Evolutionary conservation across 768 basidiomycete species (phyloP).

Genomic region (Collybia sordida): DNA sequence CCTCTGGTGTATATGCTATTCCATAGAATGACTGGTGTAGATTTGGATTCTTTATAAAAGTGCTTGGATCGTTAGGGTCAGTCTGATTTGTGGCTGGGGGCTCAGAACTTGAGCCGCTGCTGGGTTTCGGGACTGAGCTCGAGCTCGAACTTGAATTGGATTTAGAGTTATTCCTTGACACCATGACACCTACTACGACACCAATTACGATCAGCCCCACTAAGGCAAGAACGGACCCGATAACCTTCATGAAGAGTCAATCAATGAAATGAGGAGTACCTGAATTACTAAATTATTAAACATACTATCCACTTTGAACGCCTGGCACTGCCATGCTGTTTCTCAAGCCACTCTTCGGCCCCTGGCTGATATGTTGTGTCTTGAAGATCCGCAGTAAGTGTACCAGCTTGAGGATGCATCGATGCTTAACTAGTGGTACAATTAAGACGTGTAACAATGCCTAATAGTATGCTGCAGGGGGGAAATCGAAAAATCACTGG

Average conservation of each 20-base stretch:
- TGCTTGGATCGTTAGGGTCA: slow-evolving; percentile 68
- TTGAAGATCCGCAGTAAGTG: slow-evolving; percentile 12
- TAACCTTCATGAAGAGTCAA: slow-evolving; percentile 35
- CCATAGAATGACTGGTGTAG: slow-evolving; percentile 82
- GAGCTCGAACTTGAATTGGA: too few relatives aligned
- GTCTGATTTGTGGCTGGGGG: slow-evolving; percentile 21
- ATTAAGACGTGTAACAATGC: slow-evolving; percentile 10
- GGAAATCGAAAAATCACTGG: slow-evolving; percentile 15
- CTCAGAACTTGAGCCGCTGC: slow-evolving; percentile 5
- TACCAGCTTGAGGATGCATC: slow-evolving; percentile 17
- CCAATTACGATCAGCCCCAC: slow-evolving; percentile 43
- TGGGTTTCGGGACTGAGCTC: slow-evolving; percentile 11
- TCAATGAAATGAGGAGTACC: not conserved
- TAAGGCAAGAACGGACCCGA: slow-evolving; percentile 38
- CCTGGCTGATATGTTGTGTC: slow-evolving; percentile 12
- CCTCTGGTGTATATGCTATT: slow-evolving; percentile 81
- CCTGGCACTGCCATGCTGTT: slow-evolving; percentile 5
- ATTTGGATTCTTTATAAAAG: slow-evolving; percentile 67
- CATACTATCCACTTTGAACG: slow-evolving; percentile 23
- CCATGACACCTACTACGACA: slow-evolving; percentile 57
- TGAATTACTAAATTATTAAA: too few relatives aligned
- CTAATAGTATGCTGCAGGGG: slow-evolving; percentile 14
- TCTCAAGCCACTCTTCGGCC: slow-evolving; percentile 17
- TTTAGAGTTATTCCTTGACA: slow-evolving; percentile 41
- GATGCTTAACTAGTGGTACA: slow-evolving; percentile 7